Base-by-base conservation (phyloP, 768 basidiomycete genomes). In the Pulveroboletus ravenelii region DNA sequence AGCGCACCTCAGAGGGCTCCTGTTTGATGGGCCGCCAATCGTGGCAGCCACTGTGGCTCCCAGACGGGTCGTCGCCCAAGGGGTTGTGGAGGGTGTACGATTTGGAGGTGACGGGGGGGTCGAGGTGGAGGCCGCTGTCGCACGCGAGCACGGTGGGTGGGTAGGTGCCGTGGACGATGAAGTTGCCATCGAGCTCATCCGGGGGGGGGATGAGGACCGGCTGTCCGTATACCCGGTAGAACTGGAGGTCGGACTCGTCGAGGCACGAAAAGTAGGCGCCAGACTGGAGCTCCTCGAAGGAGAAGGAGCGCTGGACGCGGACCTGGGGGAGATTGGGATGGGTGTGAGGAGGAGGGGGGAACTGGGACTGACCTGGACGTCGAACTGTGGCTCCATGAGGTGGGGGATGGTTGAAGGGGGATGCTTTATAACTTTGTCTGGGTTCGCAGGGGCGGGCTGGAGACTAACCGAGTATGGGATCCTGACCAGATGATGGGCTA, bases 211-310 rank as follows among this genome's bases (percentile, higher is more conserved):
- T 67, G 42, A 70, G 57, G 40, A 68, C 62, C 8, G 64, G 67
- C 36, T 68, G 67, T 0, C 67, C 67, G 6, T 68, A 68, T 1
- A 68, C 50, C 13, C 55, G 64, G 40, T 64, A 70, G 49, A 68
- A 68, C 17, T 68, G 60, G 2, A 68, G 43, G 48, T 68, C 67
- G 10, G 64, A 66, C 36, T 68, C 67, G 57, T 70, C 68, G 8
- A 68, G 48, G 7, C 55, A 53, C 1, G 48, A 43, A 32, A 68
- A 61, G 62, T 61, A 68, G 3, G 68, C 51, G 18, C 66, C 68
- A 0, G 68, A 68, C 42, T 68, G 68, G 18, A 68, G 62, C 47
- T 68, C 68, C 43, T 68, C 67, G 43, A 70, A 68, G 1, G 66
- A 59, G 36, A 68, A 68, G 35, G 66, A 54, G 12, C 66, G 66